Base-by-base conservation (phyloP, 306 rosid genomes). In the Pyrus communis region DNA sequence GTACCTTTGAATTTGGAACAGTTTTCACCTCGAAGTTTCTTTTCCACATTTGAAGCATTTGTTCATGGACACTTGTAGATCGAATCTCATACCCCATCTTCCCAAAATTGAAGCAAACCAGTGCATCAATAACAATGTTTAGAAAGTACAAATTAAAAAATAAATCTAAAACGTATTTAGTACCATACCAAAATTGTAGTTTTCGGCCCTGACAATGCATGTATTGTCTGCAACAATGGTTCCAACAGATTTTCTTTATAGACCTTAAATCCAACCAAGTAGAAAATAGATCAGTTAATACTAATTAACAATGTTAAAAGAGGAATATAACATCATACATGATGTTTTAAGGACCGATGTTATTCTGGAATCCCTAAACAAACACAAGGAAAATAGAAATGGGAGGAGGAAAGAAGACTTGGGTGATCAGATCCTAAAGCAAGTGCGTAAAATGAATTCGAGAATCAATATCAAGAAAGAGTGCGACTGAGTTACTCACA, bases 31-130 rank as follows among this genome's bases (percentile, higher is more conserved):
- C 90, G 17, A 95, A 95, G 76, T 83, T 75, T 79, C 75, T 70
- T 81, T 75, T 92, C 96, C 97, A 95, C 98, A 92, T 89, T 75
- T 89, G 80, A 75, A 95, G 96, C 97, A 90, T 92, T 91, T 89
- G 90, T 81, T 90, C 98, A 22, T 95, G 98, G 84, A 95, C 93
- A 67, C 57, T 77, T 10, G 95, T 92, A 23, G 89, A 83, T 19
- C 97, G 96, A 84, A 94, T 92, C 87, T 92, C 98, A 79, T 86
- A 90, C 11, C 98, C 97, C 92, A 95, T 75, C 98, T 95, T 87
- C 86, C 80, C 43, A 69, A 58, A 73, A 30, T 58, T 5, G 67
- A 81, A 77, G 72, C 11, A 65, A 78, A 65, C 46, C 70, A 55
- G 38, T 28, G 27, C 46, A 74, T 70, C 27, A 54, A 64, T 52